A percentile compares a stretch with the other conserved stretches of the same genome.
These are phyloP conservation scores for Xylariomycetidae sp. DNA, from an alignment of 2,329 filamentous ascomycete species.

Conservation along the genomic window DNA sequence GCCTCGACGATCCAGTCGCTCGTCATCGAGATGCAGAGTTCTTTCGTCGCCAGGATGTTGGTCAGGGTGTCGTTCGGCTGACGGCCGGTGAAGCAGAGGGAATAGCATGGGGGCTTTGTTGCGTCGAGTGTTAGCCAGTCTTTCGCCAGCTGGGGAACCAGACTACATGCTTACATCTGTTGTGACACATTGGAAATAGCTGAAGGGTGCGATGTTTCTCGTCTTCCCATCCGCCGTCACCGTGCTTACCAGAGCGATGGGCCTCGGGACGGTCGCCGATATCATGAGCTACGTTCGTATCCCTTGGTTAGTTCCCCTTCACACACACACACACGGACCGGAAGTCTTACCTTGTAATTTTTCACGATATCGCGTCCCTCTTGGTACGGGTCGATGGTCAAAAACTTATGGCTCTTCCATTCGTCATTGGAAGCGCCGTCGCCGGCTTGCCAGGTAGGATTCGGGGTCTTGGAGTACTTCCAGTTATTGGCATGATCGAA, in stretches of 20 bases:
- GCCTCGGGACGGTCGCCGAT: constrained; percentile 4
- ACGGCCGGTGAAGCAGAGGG: constrained; percentile 13
- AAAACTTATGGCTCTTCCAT: constrained; percentile 4
- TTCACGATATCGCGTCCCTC: constrained; percentile 7
- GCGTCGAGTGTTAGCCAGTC: too few species aligned
- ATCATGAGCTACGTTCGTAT: constrained; percentile 4
- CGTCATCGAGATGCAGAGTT: constrained; percentile 13
- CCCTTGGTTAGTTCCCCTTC: too few species aligned
- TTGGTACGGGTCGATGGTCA: constrained; percentile 5
- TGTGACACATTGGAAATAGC: constrained; percentile 5
- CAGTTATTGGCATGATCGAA: constrained; percentile 3
- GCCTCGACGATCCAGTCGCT: constrained; percentile 17
- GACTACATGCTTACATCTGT: not conserved
- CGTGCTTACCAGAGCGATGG: constrained; percentile 4
- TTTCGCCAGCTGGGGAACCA: not conserved
- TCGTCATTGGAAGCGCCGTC: constrained; percentile 4
- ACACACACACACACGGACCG: too few species aligned
- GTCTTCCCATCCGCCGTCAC: constrained; percentile 6
- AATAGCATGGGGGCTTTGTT: constrained; percentile 17
- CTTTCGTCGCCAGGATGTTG: constrained; percentile 13
- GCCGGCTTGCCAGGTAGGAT: constrained; percentile 4
- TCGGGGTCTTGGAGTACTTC: constrained; percentile 5
- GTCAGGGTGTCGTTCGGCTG: constrained; percentile 12
- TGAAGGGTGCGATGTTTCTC: constrained; percentile 5
- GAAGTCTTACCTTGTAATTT: too few species aligned